Evolutionary conservation across 1,284 basidiomycete species (phyloP), one percentile per base, ranked within the genome.

Genomic region (Porogramme epimiltina): DNA sequence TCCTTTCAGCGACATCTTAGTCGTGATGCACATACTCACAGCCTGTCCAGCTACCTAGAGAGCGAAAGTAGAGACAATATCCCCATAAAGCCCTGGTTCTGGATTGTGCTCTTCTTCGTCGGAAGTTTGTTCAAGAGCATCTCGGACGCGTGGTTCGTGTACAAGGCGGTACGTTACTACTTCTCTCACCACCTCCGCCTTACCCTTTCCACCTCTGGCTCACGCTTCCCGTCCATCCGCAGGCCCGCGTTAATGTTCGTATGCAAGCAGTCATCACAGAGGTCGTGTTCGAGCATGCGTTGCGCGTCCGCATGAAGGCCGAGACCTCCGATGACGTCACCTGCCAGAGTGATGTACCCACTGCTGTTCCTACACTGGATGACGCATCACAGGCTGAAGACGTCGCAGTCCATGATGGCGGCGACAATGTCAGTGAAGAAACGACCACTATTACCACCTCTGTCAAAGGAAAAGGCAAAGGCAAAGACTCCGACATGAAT

Each of bases 41-140:
- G 10, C n/a, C 8, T n/a, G 9, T 11, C 4, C 39, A 73, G 69
- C 6, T 81, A 80, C 58, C 62, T 84, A 13, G 73, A 81, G 55
- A 69, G 60, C 0, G 65, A 65, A n/a, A 56, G 61, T 3, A 37
- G 5, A 16, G 34, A 16, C 8, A 37, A 37, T 5, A 9, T 37
- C 34, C 13, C 34, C 34, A 65, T 81, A 37, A 65, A 71, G 13
- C 79, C 81, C 0, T 77, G 72, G 78, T 77, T 89, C 20, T 91
- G 88, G 87, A 78, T 89, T 33, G 41, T 70, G 2, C 72, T 77
- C 62, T 73, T 90, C 9, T 83, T 87, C 65, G 18, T 84, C 2
- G 86, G 82, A 8, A 85, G 85, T 2, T 61, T 79, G 13, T 26
- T 75, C 41, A 70, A 70, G 16, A 71, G 72, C 3, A 45, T 74